Evolutionary conservation across 176 grass and related monocot genomes (phyloP).

Genomic region (Oryza nivara): DNA sequence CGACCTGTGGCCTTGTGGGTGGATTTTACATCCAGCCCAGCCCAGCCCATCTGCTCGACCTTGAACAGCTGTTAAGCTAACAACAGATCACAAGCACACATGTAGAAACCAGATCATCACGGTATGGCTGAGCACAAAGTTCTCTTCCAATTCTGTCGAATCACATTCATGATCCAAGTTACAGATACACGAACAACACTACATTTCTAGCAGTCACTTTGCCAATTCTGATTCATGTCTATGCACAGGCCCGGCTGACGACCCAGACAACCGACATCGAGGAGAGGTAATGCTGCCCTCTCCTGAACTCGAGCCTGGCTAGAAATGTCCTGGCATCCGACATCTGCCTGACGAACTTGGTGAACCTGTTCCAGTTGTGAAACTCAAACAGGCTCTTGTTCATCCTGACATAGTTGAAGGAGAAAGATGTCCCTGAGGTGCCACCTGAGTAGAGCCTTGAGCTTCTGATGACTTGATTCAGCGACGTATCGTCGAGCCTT

Average conservation of each 20-base stretch:
- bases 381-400: constrained; percentile 69
- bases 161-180: not conserved
- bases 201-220: constrained; percentile 12
- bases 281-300: constrained; percentile 53
- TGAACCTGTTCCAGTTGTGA: constrained; percentile 68
- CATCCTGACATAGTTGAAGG: constrained; percentile 89
- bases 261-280: constrained; percentile 58
- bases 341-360: constrained; percentile 80
- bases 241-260: constrained; percentile 50
- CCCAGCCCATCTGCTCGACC: too few relatives aligned
- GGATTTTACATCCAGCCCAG: too few relatives aligned
- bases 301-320: constrained; percentile 63
- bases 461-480: constrained; percentile 71
- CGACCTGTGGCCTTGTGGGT: too few relatives aligned
- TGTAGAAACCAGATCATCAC: too few relatives aligned
- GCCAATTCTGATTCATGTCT: constrained; percentile 39
- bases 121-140: too few relatives aligned
- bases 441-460: constrained; percentile 64
- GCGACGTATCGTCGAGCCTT: constrained; percentile 58
- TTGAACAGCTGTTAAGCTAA: too few relatives aligned
- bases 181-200: constrained; percentile 29
- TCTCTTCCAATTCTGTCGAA: not conserved
- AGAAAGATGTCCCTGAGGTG: constrained; percentile 57
- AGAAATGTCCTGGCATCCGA: constrained; percentile 65
- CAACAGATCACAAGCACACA: too few relatives aligned